Conservation (phyloP, 2,329 filamentous ascomycete species). For the Aspergillus udagawae region DNA sequence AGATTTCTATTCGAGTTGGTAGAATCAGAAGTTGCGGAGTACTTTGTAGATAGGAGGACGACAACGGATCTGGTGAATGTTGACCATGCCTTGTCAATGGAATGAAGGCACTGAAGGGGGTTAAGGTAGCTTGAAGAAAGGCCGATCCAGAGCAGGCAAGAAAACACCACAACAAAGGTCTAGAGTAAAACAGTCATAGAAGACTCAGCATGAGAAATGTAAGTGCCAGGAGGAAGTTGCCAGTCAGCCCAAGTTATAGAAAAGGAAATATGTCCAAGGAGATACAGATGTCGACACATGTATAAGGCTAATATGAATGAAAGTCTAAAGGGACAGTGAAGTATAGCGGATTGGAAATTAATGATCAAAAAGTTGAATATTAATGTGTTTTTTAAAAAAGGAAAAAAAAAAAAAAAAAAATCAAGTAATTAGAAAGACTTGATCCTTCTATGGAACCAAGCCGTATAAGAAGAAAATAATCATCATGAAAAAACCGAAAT, state of each 20-base stretch:
- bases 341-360: slow-evolving; percentile 15
- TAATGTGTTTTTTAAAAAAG: not conserved
- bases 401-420: slow-evolving; percentile 21
- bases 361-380: not conserved
- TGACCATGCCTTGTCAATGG: slow-evolving; percentile 23
- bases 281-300: not conserved
- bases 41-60: slow-evolving; percentile 19
- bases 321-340: slow-evolving; percentile 34
- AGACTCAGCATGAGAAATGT: not conserved
- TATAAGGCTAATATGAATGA: slow-evolving; percentile 1
- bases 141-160: slow-evolving; percentile 47
- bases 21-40: slow-evolving; percentile 8
- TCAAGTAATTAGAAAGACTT: not conserved
- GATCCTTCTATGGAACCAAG: slow-evolving; percentile 1
- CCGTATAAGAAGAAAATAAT: slow-evolving; percentile 3
- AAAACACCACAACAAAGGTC: slow-evolving; percentile 13
- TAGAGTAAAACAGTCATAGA: slow-evolving; percentile 1
- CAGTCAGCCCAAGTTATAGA: slow-evolving; percentile 18
- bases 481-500: slow-evolving; percentile 10
- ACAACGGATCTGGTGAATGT: slow-evolving; percentile 23
- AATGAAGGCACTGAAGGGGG: slow-evolving; percentile 32
- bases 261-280: slow-evolving; percentile 7
- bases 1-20: slow-evolving; percentile 3
- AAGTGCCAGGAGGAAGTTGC: slow-evolving; percentile 7
- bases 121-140: slow-evolving; percentile 51